Base-by-base conservation (phyloP, 257 asterid genomes). In the Forsythia suspensa region DNA sequence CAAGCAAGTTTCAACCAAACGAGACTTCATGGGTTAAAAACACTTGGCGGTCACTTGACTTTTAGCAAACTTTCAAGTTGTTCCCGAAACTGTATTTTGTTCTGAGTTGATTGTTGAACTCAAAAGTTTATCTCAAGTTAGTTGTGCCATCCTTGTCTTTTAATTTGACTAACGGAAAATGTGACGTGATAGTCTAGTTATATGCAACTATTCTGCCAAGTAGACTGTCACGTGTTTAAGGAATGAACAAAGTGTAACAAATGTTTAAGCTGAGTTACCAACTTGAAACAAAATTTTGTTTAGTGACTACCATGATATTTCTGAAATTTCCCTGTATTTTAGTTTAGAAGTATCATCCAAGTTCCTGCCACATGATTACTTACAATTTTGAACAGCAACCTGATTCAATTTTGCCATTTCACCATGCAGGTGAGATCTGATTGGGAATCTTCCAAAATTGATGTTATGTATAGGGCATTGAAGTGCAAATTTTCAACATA, bases 401-500 rank as follows among this genome's bases (percentile, higher is more conserved):
- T 65, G 66, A 72, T 78, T 20, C 43, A 72, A 66, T 11, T 38
- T n/a, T 74, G 79, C 66, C 66, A 39, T 29, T 61, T 20, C 5
- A 8, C 67, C 36, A 39, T 81, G 80, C 89, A 95, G 99, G 97
- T 92, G 83, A 89, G 97, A 83, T 52, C 89, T 4, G 96, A 92
- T 76, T 95, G 99, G 98, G 97, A 92, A 63, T 83, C 90, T 76
- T 84, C 90, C 44, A 95, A 93, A 88, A 86, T 86, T 6, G 90
- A 89, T 38, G 84, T 91, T 40, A 95, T 95, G 98, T 93, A 91
- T 46, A 79, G 78, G 55, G 98, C 97, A n/a, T 82, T 95, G 70
- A 91, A 85, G 83, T 88, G 94, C 83, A 95, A 95, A 79, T 95
- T 95, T 87, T 77, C 89, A 6, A 86, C 86, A 0, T 88, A 93